phyloP scores from a whole-genome alignment of 2,329 filamentous ascomycete genomes.

The Fusarium hainanense region DNA sequence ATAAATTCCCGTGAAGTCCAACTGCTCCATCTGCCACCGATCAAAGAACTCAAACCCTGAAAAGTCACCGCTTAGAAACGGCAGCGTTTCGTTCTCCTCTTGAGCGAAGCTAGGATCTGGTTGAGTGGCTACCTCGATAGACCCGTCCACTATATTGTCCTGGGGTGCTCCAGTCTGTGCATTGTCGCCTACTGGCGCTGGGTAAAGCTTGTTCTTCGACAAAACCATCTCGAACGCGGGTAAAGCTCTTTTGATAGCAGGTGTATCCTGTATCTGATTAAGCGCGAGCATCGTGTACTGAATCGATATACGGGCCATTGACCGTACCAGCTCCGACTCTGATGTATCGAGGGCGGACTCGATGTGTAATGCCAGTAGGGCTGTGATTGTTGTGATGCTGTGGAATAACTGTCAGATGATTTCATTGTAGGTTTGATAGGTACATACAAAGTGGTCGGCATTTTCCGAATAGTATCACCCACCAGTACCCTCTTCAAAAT shows the following conservation, averaged over 20 bases:
- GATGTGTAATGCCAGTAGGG: neutral
- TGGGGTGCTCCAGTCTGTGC: accelerated
- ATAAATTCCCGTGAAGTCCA: slow-evolving; percentile 18
- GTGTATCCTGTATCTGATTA: neutral
- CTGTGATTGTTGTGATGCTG: slow-evolving; percentile 7
- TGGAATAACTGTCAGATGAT: accelerated
- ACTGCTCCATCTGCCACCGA: slow-evolving; percentile 23
- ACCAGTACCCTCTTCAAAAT: slow-evolving; percentile 21
- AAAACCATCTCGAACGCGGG: slow-evolving; percentile 19
- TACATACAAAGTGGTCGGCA: slow-evolving; percentile 26
- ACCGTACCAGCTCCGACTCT: neutral
- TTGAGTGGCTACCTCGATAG: accelerated
- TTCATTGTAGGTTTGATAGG: too few relatives aligned
- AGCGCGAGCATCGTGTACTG: slow-evolving; percentile 17
- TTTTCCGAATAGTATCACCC: neutral
- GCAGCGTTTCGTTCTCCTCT: neutral
- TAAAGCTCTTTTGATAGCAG: slow-evolving; percentile 10
- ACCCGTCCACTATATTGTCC: accelerated
- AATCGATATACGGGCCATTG: slow-evolving; percentile 14
- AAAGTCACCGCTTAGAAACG: neutral
- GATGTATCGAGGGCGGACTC: slow-evolving; percentile 6
- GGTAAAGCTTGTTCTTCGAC: slow-evolving; percentile 10
- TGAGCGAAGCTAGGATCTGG: neutral
- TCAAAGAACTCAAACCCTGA: slow-evolving; percentile 15
- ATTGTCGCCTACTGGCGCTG: neutral